A percentile compares a stretch with the other conserved stretches of the same genome.
Evolutionary conservation across 2,329 filamentous ascomycete genomes (phyloP).

Genomic region (Aspergillus versicolor): DNA sequence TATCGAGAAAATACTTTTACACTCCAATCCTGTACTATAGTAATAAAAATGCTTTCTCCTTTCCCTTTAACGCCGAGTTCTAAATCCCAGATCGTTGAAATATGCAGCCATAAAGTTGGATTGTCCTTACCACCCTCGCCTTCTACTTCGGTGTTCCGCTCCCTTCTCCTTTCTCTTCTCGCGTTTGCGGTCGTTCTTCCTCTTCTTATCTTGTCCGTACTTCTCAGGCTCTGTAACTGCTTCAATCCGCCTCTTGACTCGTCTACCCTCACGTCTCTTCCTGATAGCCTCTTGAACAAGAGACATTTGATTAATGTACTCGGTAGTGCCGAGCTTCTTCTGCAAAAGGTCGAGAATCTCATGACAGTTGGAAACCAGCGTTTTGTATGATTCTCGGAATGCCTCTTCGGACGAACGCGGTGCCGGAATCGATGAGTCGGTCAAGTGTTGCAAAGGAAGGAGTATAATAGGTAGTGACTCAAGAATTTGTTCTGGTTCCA

Average conservation of each 20-base stretch:
- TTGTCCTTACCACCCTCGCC: slow-evolving; percentile 64
- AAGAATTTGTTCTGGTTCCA: slow-evolving; percentile 57
- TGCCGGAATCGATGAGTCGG: slow-evolving; percentile 71
- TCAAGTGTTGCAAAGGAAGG: slow-evolving; percentile 75
- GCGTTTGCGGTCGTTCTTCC: slow-evolving; percentile 81
- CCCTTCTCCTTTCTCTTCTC: slow-evolving; percentile 78
- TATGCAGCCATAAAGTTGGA: background rate
- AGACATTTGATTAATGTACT: slow-evolving; percentile 73
- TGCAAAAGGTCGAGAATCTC: slow-evolving; percentile 81
- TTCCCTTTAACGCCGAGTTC: slow-evolving; percentile 3
- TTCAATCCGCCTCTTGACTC: slow-evolving; percentile 85
- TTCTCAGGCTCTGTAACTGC: slow-evolving; percentile 79
- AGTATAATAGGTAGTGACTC: slow-evolving; percentile 66
- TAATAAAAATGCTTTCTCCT: slow-evolving; percentile 6
- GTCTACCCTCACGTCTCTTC: slow-evolving; percentile 69
- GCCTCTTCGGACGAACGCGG: slow-evolving; percentile 69
- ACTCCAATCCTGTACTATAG: slow-evolving; percentile 19
- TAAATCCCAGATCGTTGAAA: background rate
- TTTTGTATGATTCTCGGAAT: slow-evolving; percentile 69
- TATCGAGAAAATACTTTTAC: slow-evolving; percentile 4
- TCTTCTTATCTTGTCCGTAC: slow-evolving; percentile 74
- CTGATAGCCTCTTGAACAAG: slow-evolving; percentile 72
- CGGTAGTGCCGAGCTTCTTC: slow-evolving; percentile 76
- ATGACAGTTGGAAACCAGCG: slow-evolving; percentile 68
- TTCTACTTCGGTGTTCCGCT: slow-evolving; percentile 66